These are phyloP conservation scores for Aphanomyces astaci DNA, from an alignment of 352 stramenopile species.

Conservation along the genomic window DNA sequence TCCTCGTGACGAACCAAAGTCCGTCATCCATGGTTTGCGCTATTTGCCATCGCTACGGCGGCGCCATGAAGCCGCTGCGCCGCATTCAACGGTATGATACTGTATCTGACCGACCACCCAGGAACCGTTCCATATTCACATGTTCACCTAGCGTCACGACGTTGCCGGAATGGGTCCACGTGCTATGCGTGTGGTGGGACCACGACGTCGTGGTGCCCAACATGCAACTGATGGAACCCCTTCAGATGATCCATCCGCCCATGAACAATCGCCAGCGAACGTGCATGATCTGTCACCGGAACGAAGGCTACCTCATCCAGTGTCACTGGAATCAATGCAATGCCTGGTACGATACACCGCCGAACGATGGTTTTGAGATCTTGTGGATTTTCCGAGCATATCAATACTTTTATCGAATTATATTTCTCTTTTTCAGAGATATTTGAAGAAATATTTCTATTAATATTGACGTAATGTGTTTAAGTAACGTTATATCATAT, in stretches of 20 bases:
- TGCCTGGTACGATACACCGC: not conserved
- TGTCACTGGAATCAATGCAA: constrained; percentile 17
- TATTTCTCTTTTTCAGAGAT: too few species aligned
- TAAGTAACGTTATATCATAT: too few species aligned
- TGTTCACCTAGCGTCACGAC: not conserved
- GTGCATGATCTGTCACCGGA: not conserved
- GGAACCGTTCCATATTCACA: too few species aligned
- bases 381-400: not conserved
- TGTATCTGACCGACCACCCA: too few species aligned
- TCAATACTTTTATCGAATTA: too few species aligned
- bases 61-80: constrained; percentile 18
- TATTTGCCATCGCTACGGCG: constrained; percentile 16
- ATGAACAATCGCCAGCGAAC: not conserved
- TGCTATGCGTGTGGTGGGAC: constrained; percentile 19
- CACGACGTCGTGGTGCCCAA: constrained; percentile 7
- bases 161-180: constrained; percentile 10
- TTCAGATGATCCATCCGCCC: constrained; percentile 5
- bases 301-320: constrained; percentile 15
- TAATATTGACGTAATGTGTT: too few species aligned
- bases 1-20: not conserved
- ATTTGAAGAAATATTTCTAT: too few species aligned
- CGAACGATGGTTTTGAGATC: not conserved
- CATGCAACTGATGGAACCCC: constrained; percentile 16
- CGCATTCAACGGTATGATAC: constrained; percentile 16
- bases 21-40: constrained; percentile 1